These are phyloP conservation scores for Thraustotheca clavata DNA, from an alignment of 352 stramenopile genomes.

Conservation along the genomic window DNA sequence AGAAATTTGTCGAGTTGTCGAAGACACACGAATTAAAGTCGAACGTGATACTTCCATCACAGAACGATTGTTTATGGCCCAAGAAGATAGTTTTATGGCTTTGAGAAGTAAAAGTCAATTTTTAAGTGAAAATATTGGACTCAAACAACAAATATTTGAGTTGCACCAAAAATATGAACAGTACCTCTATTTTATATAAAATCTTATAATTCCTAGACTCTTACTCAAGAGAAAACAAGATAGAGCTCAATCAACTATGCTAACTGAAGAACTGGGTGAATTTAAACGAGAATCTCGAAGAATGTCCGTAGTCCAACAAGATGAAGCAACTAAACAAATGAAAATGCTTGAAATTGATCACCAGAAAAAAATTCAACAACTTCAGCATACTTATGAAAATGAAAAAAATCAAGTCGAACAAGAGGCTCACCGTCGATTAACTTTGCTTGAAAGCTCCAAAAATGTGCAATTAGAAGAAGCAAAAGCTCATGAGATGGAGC, in stretches of 20 bases:
- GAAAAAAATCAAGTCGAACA: constrained; percentile 1
- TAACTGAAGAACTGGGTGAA: constrained; percentile 4
- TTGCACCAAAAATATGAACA: constrained; percentile 19
- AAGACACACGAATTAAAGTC: constrained; percentile 8
- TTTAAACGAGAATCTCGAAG: constrained; percentile 7
- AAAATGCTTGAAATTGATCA: not conserved
- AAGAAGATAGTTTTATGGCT: constrained; percentile 16
- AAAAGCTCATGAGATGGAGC: not conserved
- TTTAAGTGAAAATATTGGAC: not conserved
- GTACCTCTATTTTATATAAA: not conserved
- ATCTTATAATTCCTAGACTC: not conserved
- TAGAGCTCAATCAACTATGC: not conserved
- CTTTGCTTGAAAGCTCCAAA: not conserved
- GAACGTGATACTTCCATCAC: constrained; percentile 2
- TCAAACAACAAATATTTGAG: constrained; percentile 6
- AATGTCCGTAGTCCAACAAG: constrained; percentile 9
- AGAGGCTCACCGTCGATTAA: not conserved
- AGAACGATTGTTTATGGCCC: constrained; percentile 18
- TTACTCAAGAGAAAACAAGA: constrained; percentile 9
- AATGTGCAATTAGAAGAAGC: not conserved
- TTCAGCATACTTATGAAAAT: not conserved
- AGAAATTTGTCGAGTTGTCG: constrained; percentile 21
- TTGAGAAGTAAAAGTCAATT: not conserved
- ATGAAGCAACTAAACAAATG: not conserved
- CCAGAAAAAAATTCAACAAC: not conserved